These are phyloP conservation scores for Citropsis articulata DNA, from an alignment of 345 rosid genomes.

Conservation along the genomic window DNA sequence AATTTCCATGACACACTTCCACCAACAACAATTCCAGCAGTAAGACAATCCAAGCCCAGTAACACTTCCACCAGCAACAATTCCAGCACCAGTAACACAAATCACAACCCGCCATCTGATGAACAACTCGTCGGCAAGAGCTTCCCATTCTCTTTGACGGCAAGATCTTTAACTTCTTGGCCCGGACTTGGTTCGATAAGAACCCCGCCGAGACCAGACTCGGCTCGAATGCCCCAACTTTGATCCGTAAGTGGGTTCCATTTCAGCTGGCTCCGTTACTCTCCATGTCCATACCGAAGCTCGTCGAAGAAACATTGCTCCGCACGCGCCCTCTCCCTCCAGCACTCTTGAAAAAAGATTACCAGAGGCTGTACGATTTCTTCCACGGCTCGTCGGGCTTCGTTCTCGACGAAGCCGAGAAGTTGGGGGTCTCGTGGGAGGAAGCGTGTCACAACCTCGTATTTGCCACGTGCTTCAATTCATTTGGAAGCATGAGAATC, in stretches of 20 bases:
- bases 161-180: conserved; percentile 71
- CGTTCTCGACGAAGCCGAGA: conserved; percentile 70
- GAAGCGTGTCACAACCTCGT: conserved; percentile 81
- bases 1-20: conserved; percentile 60
- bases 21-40: no score
- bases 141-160: no score
- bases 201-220: conserved; percentile 59
- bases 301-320: conserved; percentile 48
- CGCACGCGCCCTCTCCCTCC: conserved; percentile 69
- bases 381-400: conserved; percentile 49
- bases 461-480: conserved; percentile 83
- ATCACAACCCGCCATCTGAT: no score
- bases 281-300: conserved; percentile 52
- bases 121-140: no score
- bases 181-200: conserved; percentile 45
- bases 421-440: conserved; percentile 62
- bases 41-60: no score
- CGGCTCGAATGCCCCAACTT: conserved; percentile 56
- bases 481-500: conserved; percentile 76
- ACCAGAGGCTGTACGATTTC: no score
- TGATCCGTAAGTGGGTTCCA: conserved; percentile 66
- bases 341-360: conserved; percentile 43
- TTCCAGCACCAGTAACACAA: no score
- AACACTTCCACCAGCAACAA: no score
- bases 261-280: conserved; percentile 59